phyloP scores from a whole-genome alignment of 345 rosid genomes.

The Kernera saxatilis region DNA sequence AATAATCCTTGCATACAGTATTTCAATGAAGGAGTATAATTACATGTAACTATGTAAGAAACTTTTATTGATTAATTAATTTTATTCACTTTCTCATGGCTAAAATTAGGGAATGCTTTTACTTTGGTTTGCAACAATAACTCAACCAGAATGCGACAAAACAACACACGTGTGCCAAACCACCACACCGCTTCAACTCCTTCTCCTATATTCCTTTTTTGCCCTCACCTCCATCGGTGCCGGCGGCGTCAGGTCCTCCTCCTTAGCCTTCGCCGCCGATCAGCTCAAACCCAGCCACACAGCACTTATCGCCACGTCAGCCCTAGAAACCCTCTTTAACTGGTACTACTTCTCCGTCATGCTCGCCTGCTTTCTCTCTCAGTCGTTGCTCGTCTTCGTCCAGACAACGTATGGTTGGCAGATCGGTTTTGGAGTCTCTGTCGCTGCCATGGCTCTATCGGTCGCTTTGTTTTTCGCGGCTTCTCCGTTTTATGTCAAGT shows the following conservation, averaged over 20 bases:
- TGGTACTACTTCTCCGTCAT: slow-evolving; percentile 41
- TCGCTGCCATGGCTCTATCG: slow-evolving; percentile 38
- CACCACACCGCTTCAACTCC: slow-evolving; percentile 23
- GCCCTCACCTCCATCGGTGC: slow-evolving; percentile 48
- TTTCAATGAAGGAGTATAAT: neutral
- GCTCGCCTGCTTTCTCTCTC: slow-evolving; percentile 26
- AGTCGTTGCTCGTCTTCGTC: slow-evolving; percentile 44
- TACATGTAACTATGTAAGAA: no score
- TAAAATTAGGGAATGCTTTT: slow-evolving; percentile 39
- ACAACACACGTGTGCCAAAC: slow-evolving; percentile 17
- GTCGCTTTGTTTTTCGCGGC: slow-evolving; percentile 38
- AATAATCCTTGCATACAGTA: neutral
- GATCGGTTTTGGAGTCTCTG: slow-evolving; percentile 51
- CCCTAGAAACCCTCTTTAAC: slow-evolving; percentile 41
- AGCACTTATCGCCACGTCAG: neutral
- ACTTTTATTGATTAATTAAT: neutral
- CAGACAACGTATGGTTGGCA: slow-evolving; percentile 53
- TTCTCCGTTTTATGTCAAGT: slow-evolving; percentile 39
- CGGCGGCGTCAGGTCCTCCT: slow-evolving; percentile 55
- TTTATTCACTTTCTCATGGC: neutral
- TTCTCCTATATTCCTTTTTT: slow-evolving; percentile 37
- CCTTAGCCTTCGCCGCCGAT: slow-evolving; percentile 56
- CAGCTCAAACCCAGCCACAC: slow-evolving; percentile 28
- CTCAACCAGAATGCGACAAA: slow-evolving; percentile 34
- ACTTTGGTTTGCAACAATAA: slow-evolving; percentile 35